Conservation (phyloP, 179 eudicot species). For the Carnegiea gigantea region DNA sequence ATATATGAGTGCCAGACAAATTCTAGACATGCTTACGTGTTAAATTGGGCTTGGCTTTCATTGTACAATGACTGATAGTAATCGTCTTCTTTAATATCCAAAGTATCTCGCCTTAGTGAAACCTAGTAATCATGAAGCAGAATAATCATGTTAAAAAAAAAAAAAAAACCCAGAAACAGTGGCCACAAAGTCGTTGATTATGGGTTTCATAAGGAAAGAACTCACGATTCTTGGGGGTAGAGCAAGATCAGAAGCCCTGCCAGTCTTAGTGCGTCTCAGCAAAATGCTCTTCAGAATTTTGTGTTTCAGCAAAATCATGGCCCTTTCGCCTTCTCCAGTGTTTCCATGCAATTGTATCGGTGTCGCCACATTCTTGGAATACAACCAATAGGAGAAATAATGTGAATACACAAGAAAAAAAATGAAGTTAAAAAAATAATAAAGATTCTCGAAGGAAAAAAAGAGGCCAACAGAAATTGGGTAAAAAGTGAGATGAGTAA, state of each 20-base stretch:
- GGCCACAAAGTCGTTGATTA: not conserved
- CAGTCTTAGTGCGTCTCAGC: conserved; percentile 87
- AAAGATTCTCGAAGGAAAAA: too few species aligned
- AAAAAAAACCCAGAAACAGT: not conserved
- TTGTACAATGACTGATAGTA: conserved; percentile 61
- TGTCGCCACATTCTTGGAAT: conserved; percentile 53
- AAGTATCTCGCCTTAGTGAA: conserved; percentile 52
- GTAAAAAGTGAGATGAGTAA: not conserved
- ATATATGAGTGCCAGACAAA: not conserved
- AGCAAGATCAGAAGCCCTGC: conserved; percentile 87
- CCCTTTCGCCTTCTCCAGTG: conserved; percentile 43
- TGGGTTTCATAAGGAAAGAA: conserved; percentile 7
- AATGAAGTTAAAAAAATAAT: not conserved
- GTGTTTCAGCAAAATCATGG: conserved; percentile 79
- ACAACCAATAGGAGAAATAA: conserved; percentile 4
- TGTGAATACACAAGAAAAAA: not conserved
- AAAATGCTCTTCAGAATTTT: conserved; percentile 64
- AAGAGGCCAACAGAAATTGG: not conserved
- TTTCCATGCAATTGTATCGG: conserved; percentile 57
- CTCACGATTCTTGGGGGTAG: conserved; percentile 93
- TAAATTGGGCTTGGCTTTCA: conserved; percentile 68
- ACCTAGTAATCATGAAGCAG: conserved; percentile 36
- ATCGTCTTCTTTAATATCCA: conserved; percentile 70
- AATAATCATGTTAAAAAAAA: conserved; percentile 2
- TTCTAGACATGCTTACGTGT: conserved; percentile 45